A percentile compares a stretch with the other conserved stretches of the same genome.
These are phyloP conservation scores for Prototheca cutis DNA, from an alignment of 163 green algal genomes.

Conservation along the genomic window DNA sequence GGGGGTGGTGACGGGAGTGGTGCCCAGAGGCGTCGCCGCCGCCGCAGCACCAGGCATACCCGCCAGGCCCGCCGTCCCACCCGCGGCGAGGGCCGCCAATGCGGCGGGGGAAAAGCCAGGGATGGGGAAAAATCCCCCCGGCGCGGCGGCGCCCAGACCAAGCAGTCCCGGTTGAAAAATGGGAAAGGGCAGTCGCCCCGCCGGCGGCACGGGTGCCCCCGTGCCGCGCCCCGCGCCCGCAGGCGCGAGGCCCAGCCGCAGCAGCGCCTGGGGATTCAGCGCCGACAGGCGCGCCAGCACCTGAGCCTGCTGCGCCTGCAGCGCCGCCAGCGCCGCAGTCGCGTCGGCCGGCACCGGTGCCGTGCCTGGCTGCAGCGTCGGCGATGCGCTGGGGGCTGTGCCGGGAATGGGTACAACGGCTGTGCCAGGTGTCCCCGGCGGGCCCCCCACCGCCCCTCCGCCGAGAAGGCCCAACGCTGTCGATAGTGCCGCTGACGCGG, in stretches of 20 bases:
- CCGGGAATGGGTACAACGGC: too few relatives aligned
- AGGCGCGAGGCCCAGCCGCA: neutral
- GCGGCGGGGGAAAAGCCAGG: neutral
- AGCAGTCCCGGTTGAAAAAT: neutral
- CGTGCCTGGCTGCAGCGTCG: neutral
- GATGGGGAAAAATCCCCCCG: neutral
- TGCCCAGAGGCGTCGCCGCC: neutral
- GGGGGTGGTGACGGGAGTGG: too few relatives aligned
- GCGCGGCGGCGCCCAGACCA: neutral
- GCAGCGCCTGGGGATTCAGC: neutral
- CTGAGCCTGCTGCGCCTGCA: conserved; percentile 6
- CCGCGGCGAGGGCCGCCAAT: conserved; percentile 3
- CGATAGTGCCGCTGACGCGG: too few relatives aligned
- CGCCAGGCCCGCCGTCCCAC: neutral
- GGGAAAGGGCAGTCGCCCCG: neutral
- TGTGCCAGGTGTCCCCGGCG: too few relatives aligned
- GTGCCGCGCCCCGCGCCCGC: neutral
- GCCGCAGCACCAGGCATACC: neutral
- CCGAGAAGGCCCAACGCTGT: too few relatives aligned
- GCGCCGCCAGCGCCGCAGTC: neutral
- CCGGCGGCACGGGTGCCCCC: neutral
- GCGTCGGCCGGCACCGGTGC: neutral
- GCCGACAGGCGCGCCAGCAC: neutral
- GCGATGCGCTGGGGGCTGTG: neutral
- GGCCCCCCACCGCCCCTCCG: too few relatives aligned